Percentiles rank a stretch among this genome's conserved stretches.
Conservation (phyloP, 2,329 filamentous ascomycete genomes). For the Passalora sequoiae region DNA sequence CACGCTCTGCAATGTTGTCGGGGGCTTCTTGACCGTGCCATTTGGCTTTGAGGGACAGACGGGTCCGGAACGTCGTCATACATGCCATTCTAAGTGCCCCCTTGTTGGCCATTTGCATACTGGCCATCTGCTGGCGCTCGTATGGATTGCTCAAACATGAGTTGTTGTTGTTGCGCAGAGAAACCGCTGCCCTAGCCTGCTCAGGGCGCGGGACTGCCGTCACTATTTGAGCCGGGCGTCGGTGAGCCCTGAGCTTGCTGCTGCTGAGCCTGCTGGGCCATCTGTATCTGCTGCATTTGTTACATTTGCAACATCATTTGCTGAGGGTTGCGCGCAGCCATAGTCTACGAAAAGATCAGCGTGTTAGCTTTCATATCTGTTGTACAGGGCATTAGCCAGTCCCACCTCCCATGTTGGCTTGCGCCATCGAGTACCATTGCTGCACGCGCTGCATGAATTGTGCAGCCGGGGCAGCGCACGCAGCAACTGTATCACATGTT, state of each 20-base stretch:
- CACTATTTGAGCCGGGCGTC: conserved; percentile 27
- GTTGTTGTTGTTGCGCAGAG: conserved; percentile 66
- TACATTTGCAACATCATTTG: conserved; percentile 36
- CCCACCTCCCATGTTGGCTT: conserved; percentile 38
- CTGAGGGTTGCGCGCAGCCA: conserved; percentile 46
- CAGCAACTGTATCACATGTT: too few relatives aligned
- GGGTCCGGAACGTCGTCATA: conserved; percentile 93
- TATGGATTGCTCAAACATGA: conserved; percentile 74
- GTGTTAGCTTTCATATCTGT: too few relatives aligned
- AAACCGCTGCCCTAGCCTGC: conserved; percentile 44
- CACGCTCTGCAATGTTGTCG: too few relatives aligned
- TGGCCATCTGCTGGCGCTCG: conserved; percentile 61
- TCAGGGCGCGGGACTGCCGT: conserved; percentile 13
- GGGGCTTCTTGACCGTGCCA: too few relatives aligned
- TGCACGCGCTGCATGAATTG: conserved; percentile 99
- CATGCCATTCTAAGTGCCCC: conserved; percentile 87
- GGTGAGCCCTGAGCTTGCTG: conserved; percentile 35
- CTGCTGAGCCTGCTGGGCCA: conserved; percentile 22
- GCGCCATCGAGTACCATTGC: conserved; percentile 76
- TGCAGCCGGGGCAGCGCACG: conserved; percentile 97
- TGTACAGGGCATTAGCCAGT: too few relatives aligned
- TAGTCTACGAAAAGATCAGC: too few relatives aligned
- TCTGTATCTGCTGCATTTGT: conserved; percentile 32
- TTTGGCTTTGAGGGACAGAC: too few relatives aligned
- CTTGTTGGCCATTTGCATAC: conserved; percentile 43